Percentiles rank a stretch among this genome's conserved stretches.
phyloP scores from a whole-genome alignment of 306 rosid species.

The Citrullus amarus region DNA sequence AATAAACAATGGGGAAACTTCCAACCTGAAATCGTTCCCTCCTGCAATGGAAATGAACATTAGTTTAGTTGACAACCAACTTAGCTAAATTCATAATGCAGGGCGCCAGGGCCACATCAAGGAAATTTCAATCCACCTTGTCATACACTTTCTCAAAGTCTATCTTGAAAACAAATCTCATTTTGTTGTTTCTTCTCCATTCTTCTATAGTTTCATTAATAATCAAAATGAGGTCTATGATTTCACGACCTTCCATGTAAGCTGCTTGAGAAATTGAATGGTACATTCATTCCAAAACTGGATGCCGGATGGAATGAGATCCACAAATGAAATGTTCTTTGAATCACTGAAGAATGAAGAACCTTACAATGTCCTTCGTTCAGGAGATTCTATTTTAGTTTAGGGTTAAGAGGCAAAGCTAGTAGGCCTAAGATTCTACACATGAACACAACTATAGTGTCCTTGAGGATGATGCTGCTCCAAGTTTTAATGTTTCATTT shows the following conservation, averaged over 20 bases:
- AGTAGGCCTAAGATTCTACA: background rate
- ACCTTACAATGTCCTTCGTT: background rate
- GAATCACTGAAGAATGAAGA: background rate
- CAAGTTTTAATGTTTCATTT: background rate
- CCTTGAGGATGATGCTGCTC: background rate
- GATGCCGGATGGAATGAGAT: background rate
- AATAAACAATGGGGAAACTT: background rate
- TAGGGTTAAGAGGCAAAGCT: background rate
- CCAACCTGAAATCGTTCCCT: background rate
- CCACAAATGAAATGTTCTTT: no score
- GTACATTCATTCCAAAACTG: background rate
- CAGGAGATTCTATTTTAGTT: background rate
- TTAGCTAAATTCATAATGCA: background rate
- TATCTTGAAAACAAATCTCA: background rate
- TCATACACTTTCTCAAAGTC: background rate
- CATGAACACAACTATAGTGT: background rate
- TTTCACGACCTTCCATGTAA: background rate
- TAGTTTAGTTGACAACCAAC: background rate
- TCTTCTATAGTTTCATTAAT: background rate
- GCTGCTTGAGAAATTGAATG: background rate
- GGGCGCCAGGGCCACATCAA: background rate
- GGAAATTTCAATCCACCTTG: background rate
- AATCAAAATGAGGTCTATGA: background rate
- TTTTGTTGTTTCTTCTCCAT: background rate
- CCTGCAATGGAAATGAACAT: background rate